Base-by-base conservation (phyloP, 371 early-diverging fungal species). In the Apophysomyces sp. region DNA sequence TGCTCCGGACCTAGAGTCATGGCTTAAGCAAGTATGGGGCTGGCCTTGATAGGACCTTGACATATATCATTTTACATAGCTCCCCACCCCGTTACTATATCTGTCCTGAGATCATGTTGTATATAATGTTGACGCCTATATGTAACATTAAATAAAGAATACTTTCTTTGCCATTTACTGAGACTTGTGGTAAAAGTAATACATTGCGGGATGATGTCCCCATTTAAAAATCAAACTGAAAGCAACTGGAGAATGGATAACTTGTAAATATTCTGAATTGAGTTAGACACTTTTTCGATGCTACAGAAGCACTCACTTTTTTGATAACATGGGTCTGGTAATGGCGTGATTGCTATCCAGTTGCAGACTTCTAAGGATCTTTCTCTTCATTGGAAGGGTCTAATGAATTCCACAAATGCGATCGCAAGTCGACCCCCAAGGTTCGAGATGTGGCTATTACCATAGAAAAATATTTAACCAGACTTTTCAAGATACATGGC, bases 11-110 rank as follows among this genome's bases (percentile, higher is more conserved):
- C 54, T 76, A 34, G 71, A 67, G 52, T 67, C 73, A 24, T 84
- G 82, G 82, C 65, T 84, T 39, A 76, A 78, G 53, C 70, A 84
- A 59, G 76, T 84, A 32, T 84, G 85, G 85, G 72, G 67, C 51
- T 83, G 80, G 80, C 36, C 62, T 26, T 72, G 58, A 65, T 28
- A 31, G 15, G 30, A 16, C 52, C 34, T 32, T 28, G 12, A 28
- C 40, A 44, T 44, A 59, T 49, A 40, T 16, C 29, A 16, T 53
- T 53, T 32, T 53, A 53, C 32, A 30, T 53, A 28, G 13, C 27
- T 16, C 54, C 15, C 21, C 21, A 18, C 37, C n/a, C n/a, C n/a
- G n/a, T n/a, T n/a, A n/a, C n/a, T n/a, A 34, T 13, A 34, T 13
- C 34, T 11, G 44, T 44, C 21, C 24, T 44, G 44, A 21, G 24